Evolutionary conservation across 83 land plant genomes (phyloP).

Genomic region (Picea abies): DNA sequence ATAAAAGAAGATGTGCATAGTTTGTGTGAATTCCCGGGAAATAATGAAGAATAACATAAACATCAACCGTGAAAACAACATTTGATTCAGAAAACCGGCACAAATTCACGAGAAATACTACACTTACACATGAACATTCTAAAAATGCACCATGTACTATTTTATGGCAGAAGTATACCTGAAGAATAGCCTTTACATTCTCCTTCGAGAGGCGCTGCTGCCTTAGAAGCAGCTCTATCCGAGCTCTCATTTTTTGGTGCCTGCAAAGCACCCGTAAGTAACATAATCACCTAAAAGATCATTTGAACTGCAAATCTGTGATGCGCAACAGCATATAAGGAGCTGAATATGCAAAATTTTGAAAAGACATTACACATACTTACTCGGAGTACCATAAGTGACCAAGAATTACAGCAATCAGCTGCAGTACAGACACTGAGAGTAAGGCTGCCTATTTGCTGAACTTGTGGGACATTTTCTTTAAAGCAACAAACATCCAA

Average conservation of each 20-base stretch:
- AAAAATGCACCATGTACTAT: not conserved
- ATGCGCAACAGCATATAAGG: not conserved
- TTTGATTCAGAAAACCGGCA: not conserved
- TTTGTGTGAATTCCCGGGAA: not conserved
- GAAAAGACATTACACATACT: conserved; percentile 23
- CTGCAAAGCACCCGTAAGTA: conserved; percentile 31
- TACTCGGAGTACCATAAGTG: conserved; percentile 97
- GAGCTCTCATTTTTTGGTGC: conserved; percentile 62
- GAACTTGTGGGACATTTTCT: not conserved
- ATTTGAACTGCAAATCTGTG: not conserved
- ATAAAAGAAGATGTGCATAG: not conserved
- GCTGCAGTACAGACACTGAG: conserved; percentile 49
- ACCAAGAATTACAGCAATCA: conserved; percentile 85
- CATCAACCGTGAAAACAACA: not conserved
- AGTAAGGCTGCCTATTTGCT: not conserved
- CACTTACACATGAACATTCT: not conserved
- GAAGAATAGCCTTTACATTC: conserved; percentile 78
- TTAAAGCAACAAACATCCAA: not conserved
- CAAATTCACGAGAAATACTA: not conserved
- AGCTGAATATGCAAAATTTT: not conserved
- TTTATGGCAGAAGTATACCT: conserved; percentile 44
- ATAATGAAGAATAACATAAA: not conserved
- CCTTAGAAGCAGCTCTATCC: conserved; percentile 81
- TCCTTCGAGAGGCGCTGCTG: conserved; percentile 82
- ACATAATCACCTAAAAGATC: conserved; percentile 11